phyloP scores from a whole-genome alignment of 495 filamentous ascomycete species.

The Aspergillus sclerotioniger region DNA sequence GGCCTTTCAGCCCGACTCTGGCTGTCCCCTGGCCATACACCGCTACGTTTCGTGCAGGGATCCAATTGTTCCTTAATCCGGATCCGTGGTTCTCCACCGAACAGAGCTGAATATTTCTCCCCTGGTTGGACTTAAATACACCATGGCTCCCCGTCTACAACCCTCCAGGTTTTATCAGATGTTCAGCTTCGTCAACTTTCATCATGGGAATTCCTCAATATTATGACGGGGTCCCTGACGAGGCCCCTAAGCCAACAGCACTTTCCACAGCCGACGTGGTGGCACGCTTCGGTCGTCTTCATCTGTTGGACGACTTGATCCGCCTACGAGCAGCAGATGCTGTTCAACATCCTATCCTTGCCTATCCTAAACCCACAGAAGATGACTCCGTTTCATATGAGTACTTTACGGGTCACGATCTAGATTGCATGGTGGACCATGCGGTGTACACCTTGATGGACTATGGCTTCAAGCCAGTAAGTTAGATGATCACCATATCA shows the following conservation, averaged over 20 bases:
- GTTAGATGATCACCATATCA: not conserved
- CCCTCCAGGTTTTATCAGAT: not conserved
- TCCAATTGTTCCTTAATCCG: not conserved
- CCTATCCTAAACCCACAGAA: conserved; percentile 43
- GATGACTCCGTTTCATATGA: conserved; percentile 42
- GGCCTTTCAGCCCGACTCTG: not conserved
- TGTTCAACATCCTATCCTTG: conserved; percentile 51
- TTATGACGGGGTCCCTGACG: conserved; percentile 15
- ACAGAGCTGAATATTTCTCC: too few species aligned
- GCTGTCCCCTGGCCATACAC: not conserved
- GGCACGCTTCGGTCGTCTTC: conserved; percentile 35
- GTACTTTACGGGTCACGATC: conserved; percentile 50
- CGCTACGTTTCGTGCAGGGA: not conserved
- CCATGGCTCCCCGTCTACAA: not conserved
- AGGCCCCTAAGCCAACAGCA: conserved; percentile 13
- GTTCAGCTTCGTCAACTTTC: conserved; percentile 28
- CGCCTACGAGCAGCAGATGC: conserved; percentile 47
- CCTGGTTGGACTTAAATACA: not conserved
- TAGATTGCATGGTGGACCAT: conserved; percentile 55
- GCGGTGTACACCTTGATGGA: conserved; percentile 37
- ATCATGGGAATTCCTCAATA: conserved; percentile 50
- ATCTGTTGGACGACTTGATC: conserved; percentile 49
- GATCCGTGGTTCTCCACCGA: not conserved
- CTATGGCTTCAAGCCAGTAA: conserved; percentile 38
- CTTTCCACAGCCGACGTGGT: conserved; percentile 20